Evolutionary conservation across 176 grass and related monocot species (phyloP).

Genomic region (Carex myosuroides): DNA sequence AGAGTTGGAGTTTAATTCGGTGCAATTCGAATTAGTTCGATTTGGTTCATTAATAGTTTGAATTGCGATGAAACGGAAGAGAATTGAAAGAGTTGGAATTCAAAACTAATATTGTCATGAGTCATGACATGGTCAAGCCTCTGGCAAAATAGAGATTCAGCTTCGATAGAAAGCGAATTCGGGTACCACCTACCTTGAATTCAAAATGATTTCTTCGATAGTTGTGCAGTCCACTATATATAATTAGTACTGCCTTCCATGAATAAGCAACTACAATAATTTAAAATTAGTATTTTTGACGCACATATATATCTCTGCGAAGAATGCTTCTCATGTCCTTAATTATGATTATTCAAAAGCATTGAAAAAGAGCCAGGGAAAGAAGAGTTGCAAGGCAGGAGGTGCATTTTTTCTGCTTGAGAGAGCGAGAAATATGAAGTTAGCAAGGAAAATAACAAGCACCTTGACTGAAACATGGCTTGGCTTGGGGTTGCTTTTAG

Average conservation of each 20-base stretch:
- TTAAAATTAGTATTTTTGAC: neutral
- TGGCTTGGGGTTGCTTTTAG: slow-evolving; percentile 17
- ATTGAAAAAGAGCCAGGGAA: neutral
- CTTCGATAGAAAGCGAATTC: neutral
- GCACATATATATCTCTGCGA: neutral
- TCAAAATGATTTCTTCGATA: neutral
- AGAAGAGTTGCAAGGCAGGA: neutral
- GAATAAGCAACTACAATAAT: slow-evolving; percentile 11
- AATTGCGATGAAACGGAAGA: no score
- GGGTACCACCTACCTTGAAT: neutral
- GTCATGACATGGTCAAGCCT: neutral
- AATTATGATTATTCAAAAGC: neutral
- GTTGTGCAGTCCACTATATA: neutral
- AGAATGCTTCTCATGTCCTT: slow-evolving; percentile 3
- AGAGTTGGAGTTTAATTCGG: no score
- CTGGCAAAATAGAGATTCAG: neutral
- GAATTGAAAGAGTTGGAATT: no score
- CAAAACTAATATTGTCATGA: neutral
- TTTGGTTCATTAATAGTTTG: no score
- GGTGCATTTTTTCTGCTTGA: neutral
- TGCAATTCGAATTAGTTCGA: no score
- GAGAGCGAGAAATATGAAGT: slow-evolving; percentile 12
- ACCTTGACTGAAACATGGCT: slow-evolving; percentile 19
- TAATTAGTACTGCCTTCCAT: neutral
- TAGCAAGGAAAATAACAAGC: slow-evolving; percentile 7